phyloP scores from a whole-genome alignment of 192 early-diverging fungal genomes.

The Backusella psychrophila region DNA sequence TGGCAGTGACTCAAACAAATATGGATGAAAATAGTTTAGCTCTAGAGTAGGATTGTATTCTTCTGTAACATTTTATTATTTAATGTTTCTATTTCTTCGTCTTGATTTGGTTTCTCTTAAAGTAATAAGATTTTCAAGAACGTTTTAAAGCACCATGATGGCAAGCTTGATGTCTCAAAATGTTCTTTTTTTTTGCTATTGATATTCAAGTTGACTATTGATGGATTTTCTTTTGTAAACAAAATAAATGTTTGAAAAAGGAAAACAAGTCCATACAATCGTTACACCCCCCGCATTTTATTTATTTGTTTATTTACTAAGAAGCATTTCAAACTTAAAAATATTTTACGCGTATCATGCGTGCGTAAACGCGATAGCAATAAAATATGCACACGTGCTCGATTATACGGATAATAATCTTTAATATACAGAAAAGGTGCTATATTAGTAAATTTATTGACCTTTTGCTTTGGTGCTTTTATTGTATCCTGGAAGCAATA shows the following conservation, averaged over 20 bases:
- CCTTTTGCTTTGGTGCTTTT: too few relatives aligned
- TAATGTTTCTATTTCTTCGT: not conserved
- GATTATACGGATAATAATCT: too few relatives aligned
- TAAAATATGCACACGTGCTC: too few relatives aligned
- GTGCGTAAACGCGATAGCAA: too few relatives aligned
- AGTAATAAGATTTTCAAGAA: not conserved
- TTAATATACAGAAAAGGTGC: too few relatives aligned
- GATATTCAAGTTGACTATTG: not conserved
- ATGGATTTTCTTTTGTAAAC: too few relatives aligned
- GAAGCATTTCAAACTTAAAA: not conserved
- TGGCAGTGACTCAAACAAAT: not conserved
- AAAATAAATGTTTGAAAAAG: too few relatives aligned
- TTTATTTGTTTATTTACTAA: not conserved
- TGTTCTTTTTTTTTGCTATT: not conserved
- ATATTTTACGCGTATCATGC: not conserved
- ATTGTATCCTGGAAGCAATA: too few relatives aligned
- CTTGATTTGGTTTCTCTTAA: not conserved
- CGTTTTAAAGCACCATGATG: too few relatives aligned
- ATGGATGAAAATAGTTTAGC: not conserved
- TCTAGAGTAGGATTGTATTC: not conserved
- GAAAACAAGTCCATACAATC: not conserved
- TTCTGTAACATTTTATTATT: not conserved
- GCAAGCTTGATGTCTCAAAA: not conserved
- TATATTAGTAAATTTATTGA: too few relatives aligned
- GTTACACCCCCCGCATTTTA: not conserved